Evolutionary conservation across 768 basidiomycete species (phyloP).

Genomic region (Ramaria sp.): DNA sequence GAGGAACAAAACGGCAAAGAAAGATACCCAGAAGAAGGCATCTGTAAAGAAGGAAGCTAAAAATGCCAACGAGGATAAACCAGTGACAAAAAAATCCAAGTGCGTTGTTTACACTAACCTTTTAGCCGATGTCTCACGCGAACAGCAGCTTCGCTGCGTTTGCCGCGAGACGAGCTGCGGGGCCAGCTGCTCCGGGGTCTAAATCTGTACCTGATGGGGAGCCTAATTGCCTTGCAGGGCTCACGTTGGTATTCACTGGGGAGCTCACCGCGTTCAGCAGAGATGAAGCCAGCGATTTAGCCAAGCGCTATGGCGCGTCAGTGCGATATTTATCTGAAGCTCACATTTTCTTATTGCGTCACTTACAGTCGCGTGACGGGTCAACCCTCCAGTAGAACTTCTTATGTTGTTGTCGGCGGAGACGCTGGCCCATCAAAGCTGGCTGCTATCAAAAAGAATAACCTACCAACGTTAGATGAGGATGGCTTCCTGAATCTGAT

Average conservation of each 20-base stretch:
- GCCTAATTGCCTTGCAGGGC: slow-evolving; percentile 67
- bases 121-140: neutral
- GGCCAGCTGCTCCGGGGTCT: slow-evolving; percentile 46
- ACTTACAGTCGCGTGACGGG: slow-evolving; percentile 63
- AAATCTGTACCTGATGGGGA: slow-evolving; percentile 66
- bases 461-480: slow-evolving; percentile 66
- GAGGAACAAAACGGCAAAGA: neutral
- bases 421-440: slow-evolving; percentile 86
- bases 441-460: slow-evolving; percentile 75
- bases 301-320: slow-evolving; percentile 88
- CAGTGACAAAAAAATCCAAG: slow-evolving; percentile 20
- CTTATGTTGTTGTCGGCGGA: slow-evolving; percentile 79
- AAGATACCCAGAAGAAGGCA: neutral
- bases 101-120: neutral
- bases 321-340: slow-evolving; percentile 20
- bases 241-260: slow-evolving; percentile 93
- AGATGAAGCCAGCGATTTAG: slow-evolving; percentile 79
- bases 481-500: slow-evolving; percentile 84
- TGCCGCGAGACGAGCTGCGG: slow-evolving; percentile 46
- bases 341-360: neutral
- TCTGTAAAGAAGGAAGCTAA: slow-evolving; percentile 7
- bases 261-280: slow-evolving; percentile 80
- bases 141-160: slow-evolving; percentile 26
- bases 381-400: slow-evolving; percentile 84
- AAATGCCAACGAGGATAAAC: slow-evolving; percentile 5